phyloP scores from a whole-genome alignment of 306 rosid genomes.

The Senna siamea region DNA sequence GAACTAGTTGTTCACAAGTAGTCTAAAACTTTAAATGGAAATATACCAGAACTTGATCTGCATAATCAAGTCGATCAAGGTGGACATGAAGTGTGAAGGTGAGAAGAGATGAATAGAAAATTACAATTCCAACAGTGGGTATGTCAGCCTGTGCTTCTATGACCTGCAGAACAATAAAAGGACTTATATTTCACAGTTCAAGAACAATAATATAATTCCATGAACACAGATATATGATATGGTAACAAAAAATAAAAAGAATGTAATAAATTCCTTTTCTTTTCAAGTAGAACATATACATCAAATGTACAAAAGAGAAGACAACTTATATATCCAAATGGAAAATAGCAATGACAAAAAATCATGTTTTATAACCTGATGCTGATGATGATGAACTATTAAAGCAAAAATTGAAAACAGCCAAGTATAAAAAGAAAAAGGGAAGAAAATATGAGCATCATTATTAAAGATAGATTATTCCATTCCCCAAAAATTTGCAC shows the following conservation, averaged over 20 bases:
- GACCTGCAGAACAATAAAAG: slow-evolving; percentile 62
- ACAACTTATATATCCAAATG: slow-evolving; percentile 14
- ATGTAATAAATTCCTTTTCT: background rate
- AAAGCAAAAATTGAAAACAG: slow-evolving; percentile 9
- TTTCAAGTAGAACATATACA: slow-evolving; percentile 17
- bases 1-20: slow-evolving; percentile 15
- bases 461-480: slow-evolving; percentile 1
- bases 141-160: slow-evolving; percentile 95
- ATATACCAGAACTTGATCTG: slow-evolving; percentile 95
- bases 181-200: slow-evolving; percentile 26
- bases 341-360: slow-evolving; percentile 1
- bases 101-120: slow-evolving; percentile 90
- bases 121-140: slow-evolving; percentile 84
- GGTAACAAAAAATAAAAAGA: background rate
- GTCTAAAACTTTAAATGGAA: slow-evolving; percentile 34
- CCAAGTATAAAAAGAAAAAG: slow-evolving; percentile 15
- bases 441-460: background rate
- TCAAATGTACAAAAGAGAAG: slow-evolving; percentile 13
- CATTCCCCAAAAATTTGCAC: background rate
- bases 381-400: slow-evolving; percentile 3
- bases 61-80: slow-evolving; percentile 97
- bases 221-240: background rate
- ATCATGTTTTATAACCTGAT: background rate
- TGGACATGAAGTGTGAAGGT: slow-evolving; percentile 97
- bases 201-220: background rate